These are phyloP conservation scores for Thraustochytrium sp. DNA, from an alignment of 352 stramenopile species.

Conservation along the genomic window DNA sequence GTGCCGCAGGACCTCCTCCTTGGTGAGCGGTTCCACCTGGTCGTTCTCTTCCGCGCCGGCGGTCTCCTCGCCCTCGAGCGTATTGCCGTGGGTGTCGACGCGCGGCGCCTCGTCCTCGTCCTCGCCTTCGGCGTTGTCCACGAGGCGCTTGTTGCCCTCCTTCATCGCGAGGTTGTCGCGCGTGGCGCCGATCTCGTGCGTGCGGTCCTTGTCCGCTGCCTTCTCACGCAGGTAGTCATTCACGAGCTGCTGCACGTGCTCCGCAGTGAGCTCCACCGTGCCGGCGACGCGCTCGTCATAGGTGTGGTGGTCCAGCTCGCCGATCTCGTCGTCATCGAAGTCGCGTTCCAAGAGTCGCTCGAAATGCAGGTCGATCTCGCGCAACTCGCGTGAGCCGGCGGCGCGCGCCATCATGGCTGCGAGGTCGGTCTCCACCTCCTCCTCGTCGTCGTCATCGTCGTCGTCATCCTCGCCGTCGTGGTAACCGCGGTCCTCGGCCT, in stretches of 20 bases:
- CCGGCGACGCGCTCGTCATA: constrained; percentile 52
- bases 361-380: constrained; percentile 61
- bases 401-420: not conserved
- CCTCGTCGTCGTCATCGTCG: constrained; percentile 44
- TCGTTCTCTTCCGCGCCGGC: constrained; percentile 45
- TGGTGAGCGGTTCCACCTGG: not conserved
- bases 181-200: constrained; percentile 51
- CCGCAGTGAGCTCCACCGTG: constrained; percentile 65
- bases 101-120: constrained; percentile 47
- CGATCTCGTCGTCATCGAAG: constrained; percentile 76
- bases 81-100: constrained; percentile 51
- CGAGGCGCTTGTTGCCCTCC: constrained; percentile 57
- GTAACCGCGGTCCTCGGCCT: constrained; percentile 54
- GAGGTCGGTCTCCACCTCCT: not conserved
- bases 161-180: constrained; percentile 57
- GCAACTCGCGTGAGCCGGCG: not conserved
- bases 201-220: constrained; percentile 55
- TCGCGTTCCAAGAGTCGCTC: constrained; percentile 60
- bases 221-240: constrained; percentile 71
- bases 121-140: constrained; percentile 47
- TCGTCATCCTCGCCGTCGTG: constrained; percentile 51
- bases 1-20: constrained; percentile 34
- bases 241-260: constrained; percentile 76
- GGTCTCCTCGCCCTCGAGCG: constrained; percentile 54
- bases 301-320: constrained; percentile 65